phyloP scores from a whole-genome alignment of 345 rosid genomes.

The Euphorbia tirucalli region DNA sequence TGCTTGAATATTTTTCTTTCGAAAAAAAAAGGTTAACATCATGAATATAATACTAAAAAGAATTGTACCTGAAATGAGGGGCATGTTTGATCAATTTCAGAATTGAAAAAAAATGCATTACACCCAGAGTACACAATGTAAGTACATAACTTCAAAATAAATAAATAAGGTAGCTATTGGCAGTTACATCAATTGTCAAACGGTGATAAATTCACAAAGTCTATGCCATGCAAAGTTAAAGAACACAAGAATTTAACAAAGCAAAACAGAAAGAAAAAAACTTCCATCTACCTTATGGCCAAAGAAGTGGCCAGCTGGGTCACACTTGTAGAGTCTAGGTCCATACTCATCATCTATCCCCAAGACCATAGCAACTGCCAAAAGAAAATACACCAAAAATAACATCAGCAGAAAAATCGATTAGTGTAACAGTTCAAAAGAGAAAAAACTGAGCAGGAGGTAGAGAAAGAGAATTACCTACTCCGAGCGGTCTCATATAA shows the following conservation, averaged over 20 bases:
- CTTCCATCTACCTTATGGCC: slow-evolving; percentile 82
- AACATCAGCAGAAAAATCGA: background rate
- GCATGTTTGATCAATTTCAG: background rate
- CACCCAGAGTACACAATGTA: background rate
- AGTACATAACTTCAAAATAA: background rate
- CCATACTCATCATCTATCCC: slow-evolving; percentile 96
- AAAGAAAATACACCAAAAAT: background rate
- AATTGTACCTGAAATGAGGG: background rate
- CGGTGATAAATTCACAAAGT: background rate
- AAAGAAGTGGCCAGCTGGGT: slow-evolving; percentile 97
- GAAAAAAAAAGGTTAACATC: background rate
- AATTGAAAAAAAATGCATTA: background rate
- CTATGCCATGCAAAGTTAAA: background rate
- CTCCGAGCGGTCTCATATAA: slow-evolving; percentile 99
- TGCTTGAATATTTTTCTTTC: background rate
- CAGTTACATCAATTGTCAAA: background rate
- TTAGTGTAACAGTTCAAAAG: background rate
- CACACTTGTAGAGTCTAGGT: slow-evolving; percentile 88
- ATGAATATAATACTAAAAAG: background rate
- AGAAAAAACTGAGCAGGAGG: background rate
- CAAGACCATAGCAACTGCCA: slow-evolving; percentile 71
- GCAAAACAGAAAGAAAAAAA: background rate
- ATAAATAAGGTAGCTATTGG: background rate
- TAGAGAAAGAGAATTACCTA: slow-evolving; percentile 48
- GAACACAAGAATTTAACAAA: background rate